phyloP scores from a whole-genome alignment of 352 stramenopile species.

The Globisporangium radiosum region DNA sequence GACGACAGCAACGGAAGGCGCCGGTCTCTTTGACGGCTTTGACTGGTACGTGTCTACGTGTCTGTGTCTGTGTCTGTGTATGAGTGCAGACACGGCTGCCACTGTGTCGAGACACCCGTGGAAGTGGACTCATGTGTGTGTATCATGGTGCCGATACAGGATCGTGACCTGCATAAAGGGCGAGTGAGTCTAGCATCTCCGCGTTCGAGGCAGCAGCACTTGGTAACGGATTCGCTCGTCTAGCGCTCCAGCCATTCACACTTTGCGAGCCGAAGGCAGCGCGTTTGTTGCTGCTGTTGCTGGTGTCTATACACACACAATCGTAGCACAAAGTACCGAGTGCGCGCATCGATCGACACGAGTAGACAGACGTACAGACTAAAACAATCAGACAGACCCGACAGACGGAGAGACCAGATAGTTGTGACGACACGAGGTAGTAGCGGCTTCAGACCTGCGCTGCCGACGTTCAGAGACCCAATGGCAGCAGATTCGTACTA shows the following conservation, averaged over 20 bases:
- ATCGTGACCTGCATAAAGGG: conserved; percentile 89
- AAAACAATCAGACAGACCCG: no score
- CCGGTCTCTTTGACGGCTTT: conserved; percentile 99
- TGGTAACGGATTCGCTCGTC: no score
- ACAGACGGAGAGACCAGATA: no score
- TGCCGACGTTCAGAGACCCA: no score
- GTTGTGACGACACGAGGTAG: no score
- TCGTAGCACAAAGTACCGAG: no score
- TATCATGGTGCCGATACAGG: conserved; percentile 22
- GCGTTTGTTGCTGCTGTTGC: background rate
- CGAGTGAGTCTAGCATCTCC: conserved; percentile 32
- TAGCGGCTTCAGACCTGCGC: no score
- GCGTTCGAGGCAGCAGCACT: background rate
- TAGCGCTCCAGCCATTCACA: no score
- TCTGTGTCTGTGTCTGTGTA: background rate
- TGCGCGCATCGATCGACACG: no score
- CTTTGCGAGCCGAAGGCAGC: no score
- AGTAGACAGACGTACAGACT: no score
- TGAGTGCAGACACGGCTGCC: background rate
- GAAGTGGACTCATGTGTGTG: background rate
- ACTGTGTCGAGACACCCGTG: background rate
- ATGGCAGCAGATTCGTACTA: no score
- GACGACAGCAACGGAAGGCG: conserved; percentile 96
- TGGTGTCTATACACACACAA: background rate
- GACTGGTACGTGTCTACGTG: conserved; percentile 86